Evolutionary conservation across 305 asterid genomes (phyloP), one percentile per base, ranked within the genome.

Genomic region (Fraxinus albicans): DNA sequence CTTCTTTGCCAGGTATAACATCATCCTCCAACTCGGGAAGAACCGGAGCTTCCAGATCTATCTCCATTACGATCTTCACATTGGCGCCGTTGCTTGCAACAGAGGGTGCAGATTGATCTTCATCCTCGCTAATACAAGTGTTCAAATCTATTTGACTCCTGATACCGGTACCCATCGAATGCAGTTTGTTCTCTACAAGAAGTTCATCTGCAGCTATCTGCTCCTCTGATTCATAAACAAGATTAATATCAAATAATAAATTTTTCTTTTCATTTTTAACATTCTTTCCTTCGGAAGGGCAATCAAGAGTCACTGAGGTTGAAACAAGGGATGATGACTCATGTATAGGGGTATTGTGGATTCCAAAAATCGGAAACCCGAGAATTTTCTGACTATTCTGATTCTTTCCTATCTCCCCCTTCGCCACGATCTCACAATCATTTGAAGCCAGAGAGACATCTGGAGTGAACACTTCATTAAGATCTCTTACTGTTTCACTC

Each of bases 21-120:
- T 91, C 93, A 55, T 89, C 93, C 84, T 91, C 97, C 4, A 78
- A 76, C 84, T 95, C 98, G 19, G 38, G 84, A 60, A 77, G 77
- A 47, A 79, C 87, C 3, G 91, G 93, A 47, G 95, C 94, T 94
- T 94, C 97, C 65, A 93, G 88, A 86, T 95, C 95, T 79, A 94
- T 92, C 53, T 92, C 97, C 72, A 89, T 50, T 9, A 83, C 44
- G 67, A 80, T 58, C 90, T 88, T 90, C 83, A 70, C 84, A 5
- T 4, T 81, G 15, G 81, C 67, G 77, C 76, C 77, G 75, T 85
- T 79, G 88, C 85, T 87, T 83, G 84, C 91, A 58, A 76, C 84
- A 6, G 89, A 88, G 23, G 93, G 91, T 17, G 73, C 88, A 36
- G 87, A 53, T 13, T 81, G 84, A 50, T 90, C 97, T 85, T 94